These are phyloP conservation scores for Pichia sp. DNA, from an alignment of 1,139 yeast genomes.

Conservation along the genomic window DNA sequence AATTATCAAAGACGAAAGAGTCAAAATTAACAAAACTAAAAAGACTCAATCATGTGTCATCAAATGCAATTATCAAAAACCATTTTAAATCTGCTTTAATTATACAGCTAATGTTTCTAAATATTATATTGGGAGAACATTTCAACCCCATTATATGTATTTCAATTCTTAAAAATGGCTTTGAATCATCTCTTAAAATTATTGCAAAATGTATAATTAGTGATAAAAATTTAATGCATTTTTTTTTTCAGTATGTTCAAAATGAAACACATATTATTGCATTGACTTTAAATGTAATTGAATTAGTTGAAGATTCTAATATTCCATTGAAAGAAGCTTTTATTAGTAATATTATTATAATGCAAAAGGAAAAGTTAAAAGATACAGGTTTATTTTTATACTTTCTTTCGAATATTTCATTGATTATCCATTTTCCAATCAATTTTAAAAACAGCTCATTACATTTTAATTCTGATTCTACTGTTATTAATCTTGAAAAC, in stretches of 20 bases:
- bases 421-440: constrained; percentile 23
- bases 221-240: neutral
- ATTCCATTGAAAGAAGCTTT: constrained; percentile 12
- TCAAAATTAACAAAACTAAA: neutral
- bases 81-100: neutral
- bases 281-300: constrained; percentile 16
- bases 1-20: neutral
- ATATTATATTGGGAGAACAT: too few relatives aligned
- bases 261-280: constrained; percentile 22
- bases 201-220: constrained; percentile 1
- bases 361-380: constrained; percentile 17
- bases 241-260: constrained; percentile 11
- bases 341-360: constrained; percentile 21
- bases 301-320: constrained; percentile 14
- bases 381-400: constrained; percentile 28
- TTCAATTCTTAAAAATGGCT: neutral
- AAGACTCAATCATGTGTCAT: neutral
- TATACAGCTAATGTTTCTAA: too few relatives aligned
- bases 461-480: constrained; percentile 15
- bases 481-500: constrained; percentile 9
- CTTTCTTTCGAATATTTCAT: constrained; percentile 25
- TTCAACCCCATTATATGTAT: neutral
- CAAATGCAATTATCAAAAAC: neutral
- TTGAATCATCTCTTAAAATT: neutral
- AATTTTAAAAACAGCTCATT: constrained; percentile 20